Base-by-base conservation (phyloP, 306 rosid species). In the Abrus precatorius region DNA sequence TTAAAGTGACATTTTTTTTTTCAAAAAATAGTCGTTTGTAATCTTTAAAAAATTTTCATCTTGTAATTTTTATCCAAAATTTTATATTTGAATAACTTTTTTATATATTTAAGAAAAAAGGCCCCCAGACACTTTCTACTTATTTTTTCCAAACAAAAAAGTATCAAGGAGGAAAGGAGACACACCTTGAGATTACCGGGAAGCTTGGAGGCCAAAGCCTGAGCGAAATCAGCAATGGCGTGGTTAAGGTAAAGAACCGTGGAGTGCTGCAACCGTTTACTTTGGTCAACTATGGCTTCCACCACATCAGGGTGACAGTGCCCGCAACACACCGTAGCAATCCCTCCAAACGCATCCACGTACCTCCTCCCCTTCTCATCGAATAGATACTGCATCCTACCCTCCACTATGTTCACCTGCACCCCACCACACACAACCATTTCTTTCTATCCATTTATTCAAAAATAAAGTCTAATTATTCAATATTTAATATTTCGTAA, bases 291-390 rank as follows among this genome's bases (percentile, higher is more conserved):
- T 9, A 93, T 91, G 40, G 98, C 98, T 3, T 83, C 88, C 1
- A 91, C 89, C 80, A 93, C 94, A 76, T 93, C 94, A 27, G 94
- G 97, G 74, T 93, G 98, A 74, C 97, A 91, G 88, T 93, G 98
- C 9, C 98, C 98, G 86, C 98, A 93, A 9, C 93, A 48, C 86
- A 93, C 98, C 64, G 97, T 91, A 3, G 98, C 98, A 63, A 91
- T 93, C 53, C 98, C 98, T 40, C 94, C 98, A 41, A 91, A 93
- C 1, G 90, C 98, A 56, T 93, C 98, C 64, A 93, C 38, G 54
- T 91, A 93, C 65, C 98, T 86, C 54, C 85, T 84, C 1, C 98
- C 98, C 0, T 82, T 85, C 44, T 93, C 97, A 32, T 93, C 98
- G 82, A 88, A 93, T 85, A 93, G 79, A 83, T 93, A 93, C 75